Conservation (phyloP, 805 yeast genomes). For the Suhomyces sp. region DNA sequence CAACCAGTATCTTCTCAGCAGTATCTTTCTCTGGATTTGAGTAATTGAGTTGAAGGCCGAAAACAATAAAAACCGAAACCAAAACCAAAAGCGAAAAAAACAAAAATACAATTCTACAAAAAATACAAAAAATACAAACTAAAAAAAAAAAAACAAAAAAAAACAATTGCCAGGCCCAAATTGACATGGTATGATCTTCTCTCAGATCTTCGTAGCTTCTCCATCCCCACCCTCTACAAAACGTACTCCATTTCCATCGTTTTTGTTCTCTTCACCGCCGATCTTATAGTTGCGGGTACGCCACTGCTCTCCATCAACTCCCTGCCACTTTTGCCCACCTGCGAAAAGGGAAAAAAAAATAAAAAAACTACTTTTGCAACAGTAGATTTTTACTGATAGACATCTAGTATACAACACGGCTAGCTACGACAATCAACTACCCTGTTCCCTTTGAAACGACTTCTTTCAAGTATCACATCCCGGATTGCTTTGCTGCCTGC, state of each 20-base stretch:
- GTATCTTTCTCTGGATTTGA: too few species aligned
- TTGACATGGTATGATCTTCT: not conserved
- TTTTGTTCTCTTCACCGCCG: not conserved
- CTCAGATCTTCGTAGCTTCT: not conserved
- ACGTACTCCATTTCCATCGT: too few species aligned
- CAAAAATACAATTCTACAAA: not conserved
- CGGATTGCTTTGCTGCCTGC: not conserved
- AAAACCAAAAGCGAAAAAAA: not conserved
- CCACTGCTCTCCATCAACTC: not conserved
- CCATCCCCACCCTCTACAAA: too few species aligned
- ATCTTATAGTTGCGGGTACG: not conserved
- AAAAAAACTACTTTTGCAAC: conserved; percentile 2
- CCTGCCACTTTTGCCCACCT: not conserved
- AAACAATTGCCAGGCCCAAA: not conserved
- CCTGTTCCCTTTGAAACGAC: not conserved
- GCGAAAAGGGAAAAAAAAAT: not conserved
- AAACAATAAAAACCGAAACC: not conserved
- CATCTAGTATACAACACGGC: not conserved
- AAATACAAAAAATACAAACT: not conserved
- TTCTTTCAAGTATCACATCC: not conserved
- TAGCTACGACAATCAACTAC: not conserved
- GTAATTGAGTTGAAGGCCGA: not conserved
- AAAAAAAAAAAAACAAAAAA: not conserved
- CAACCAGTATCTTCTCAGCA: too few species aligned
- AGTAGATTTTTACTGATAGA: not conserved